Percentiles rank a stretch among this genome's conserved stretches.
These are phyloP conservation scores for Alnus rubra DNA, from an alignment of 306 rosid genomes.

Conservation along the genomic window DNA sequence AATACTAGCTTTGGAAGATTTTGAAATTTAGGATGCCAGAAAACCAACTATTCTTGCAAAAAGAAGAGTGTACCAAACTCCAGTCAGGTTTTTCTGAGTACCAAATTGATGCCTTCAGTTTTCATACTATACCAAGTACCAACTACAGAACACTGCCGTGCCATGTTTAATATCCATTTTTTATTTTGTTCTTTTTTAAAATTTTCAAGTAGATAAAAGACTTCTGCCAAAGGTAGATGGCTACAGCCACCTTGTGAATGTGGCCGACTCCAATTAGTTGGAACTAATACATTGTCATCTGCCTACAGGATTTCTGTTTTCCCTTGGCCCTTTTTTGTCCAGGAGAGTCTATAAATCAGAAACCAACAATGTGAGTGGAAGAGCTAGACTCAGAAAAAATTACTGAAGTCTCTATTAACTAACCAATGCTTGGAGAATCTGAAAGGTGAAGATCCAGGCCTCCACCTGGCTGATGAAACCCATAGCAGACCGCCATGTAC, in stretches of 20 bases:
- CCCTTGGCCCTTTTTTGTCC: conserved; percentile 1
- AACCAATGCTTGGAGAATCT: conserved; percentile 60
- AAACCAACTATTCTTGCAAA: neutral
- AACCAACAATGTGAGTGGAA: neutral
- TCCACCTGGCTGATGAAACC: conserved; percentile 50
- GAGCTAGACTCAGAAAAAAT: neutral
- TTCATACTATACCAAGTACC: neutral
- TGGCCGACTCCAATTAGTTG: no score
- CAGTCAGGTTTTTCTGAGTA: neutral
- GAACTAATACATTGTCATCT: neutral
- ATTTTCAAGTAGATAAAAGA: neutral
- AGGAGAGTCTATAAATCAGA: neutral
- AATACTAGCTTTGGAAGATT: neutral
- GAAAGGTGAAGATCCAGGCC: conserved; percentile 59
- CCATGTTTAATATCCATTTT: neutral
- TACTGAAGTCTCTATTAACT: conserved; percentile 11
- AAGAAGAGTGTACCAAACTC: neutral
- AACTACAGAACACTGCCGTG: neutral
- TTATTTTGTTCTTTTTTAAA: neutral
- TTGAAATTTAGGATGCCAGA: neutral
- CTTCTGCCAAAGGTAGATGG: neutral
- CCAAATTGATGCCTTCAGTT: neutral
- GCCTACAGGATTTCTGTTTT: neutral
- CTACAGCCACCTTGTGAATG: no score
- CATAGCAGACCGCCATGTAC: conserved; percentile 77